Evolutionary conservation across 1,284 basidiomycete genomes (phyloP).

Genomic region (Leccinum holopus): DNA sequence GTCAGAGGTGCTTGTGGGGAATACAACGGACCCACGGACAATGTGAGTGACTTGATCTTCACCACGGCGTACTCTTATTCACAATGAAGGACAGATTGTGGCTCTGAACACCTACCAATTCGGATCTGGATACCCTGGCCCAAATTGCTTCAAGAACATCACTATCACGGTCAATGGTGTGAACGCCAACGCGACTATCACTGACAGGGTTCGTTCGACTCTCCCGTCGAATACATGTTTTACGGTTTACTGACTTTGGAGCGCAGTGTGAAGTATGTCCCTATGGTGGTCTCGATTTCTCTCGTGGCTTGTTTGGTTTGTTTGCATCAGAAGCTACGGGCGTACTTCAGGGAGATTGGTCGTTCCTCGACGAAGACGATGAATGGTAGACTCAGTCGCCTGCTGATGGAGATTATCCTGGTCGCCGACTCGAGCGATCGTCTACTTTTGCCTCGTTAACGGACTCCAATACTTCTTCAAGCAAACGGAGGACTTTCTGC

Average conservation of each 20-base stretch:
- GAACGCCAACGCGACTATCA: constrained; percentile 56
- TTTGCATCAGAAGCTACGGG: constrained; percentile 53
- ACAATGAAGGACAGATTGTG: constrained; percentile 40
- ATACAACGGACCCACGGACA: constrained; percentile 43
- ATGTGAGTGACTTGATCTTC: constrained; percentile 41
- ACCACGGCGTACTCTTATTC: constrained; percentile 3
- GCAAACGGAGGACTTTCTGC: background rate
- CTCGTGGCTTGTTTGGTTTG: constrained; percentile 66
- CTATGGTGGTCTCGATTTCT: constrained; percentile 76
- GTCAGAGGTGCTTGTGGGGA: constrained; percentile 57
- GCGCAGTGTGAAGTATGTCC: constrained; percentile 69
- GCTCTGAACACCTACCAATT: constrained; percentile 50
- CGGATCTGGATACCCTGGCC: constrained; percentile 54
- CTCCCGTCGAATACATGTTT: background rate
- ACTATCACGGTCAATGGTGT: constrained; percentile 63
- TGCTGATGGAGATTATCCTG: background rate
- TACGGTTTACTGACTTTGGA: constrained; percentile 4
- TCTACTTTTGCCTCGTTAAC: background rate
- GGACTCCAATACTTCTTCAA: background rate
- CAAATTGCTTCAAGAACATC: constrained; percentile 62
- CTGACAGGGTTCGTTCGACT: constrained; percentile 53
- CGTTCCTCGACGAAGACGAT: constrained; percentile 36
- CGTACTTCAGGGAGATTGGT: constrained; percentile 58
- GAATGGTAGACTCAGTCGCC: background rate
- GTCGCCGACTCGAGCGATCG: background rate